A percentile compares a stretch with the other conserved stretches of the same genome.
These are phyloP conservation scores for Saccharomycopsis schoenii DNA, from an alignment of 805 yeast species.

Conservation along the genomic window DNA sequence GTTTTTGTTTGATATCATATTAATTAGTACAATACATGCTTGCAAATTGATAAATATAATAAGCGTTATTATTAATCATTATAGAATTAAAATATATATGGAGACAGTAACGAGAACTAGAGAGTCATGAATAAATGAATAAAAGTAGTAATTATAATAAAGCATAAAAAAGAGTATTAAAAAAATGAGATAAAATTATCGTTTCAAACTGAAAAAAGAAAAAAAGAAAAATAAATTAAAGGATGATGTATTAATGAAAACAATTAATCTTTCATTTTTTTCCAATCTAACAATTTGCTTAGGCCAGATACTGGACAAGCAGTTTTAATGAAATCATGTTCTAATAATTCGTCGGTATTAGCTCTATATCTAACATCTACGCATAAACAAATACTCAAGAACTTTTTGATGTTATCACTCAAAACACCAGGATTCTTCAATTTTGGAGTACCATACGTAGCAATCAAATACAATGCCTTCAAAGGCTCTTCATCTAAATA, in stretches of 20 bases:
- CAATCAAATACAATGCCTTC: slow-evolving; percentile 86
- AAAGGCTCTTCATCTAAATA: slow-evolving; percentile 93
- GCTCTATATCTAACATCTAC: slow-evolving; percentile 93
- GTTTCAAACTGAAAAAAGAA: neutral
- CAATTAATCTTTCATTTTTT: slow-evolving; percentile 20
- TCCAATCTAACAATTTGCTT: slow-evolving; percentile 49
- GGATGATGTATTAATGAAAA: neutral
- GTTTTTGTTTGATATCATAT: neutral
- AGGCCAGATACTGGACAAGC: slow-evolving; percentile 53
- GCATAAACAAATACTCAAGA: slow-evolving; percentile 82
- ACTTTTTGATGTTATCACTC: slow-evolving; percentile 70
- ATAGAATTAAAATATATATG: neutral
- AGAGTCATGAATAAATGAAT: neutral
- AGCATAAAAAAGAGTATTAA: neutral
- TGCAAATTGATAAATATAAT: neutral
- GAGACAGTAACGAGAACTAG: neutral
- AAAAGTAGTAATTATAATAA: neutral
- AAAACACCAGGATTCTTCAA: slow-evolving; percentile 79
- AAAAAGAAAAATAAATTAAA: neutral
- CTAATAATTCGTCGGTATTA: slow-evolving; percentile 74
- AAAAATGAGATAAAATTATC: neutral
- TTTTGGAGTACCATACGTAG: slow-evolving; percentile 93
- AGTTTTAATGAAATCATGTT: slow-evolving; percentile 60
- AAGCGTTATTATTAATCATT: neutral
- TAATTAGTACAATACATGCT: neutral